Evolutionary conservation across 2,329 filamentous ascomycete genomes (phyloP), one percentile per base, ranked within the genome.

Genomic region (Cladosporium sp.): DNA sequence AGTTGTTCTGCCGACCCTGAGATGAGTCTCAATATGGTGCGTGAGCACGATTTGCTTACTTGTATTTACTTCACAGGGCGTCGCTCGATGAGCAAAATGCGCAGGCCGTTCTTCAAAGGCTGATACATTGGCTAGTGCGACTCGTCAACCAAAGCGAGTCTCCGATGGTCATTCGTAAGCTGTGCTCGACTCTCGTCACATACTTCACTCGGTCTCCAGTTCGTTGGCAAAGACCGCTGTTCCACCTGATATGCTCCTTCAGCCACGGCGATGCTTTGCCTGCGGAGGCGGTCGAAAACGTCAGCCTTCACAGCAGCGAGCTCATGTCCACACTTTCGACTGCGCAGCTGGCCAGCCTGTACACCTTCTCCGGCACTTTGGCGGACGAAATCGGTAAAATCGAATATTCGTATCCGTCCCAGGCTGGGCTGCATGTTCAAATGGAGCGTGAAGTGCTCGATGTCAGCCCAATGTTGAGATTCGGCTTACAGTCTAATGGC

Each of bases 171-270:
- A 75, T 81, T 16, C 82, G 82, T 59, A 93, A 93, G 70, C 75
- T 92, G 19, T 87, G 85, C 58, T 85, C 86, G n/a, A 86, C 86
- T 6, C 71, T 92, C 6, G 84, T 86, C 13, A 85, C 85, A 16
- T 89, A 85, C 64, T 90, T 87, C 63, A 75, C 88, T 32, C 85
- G 85, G 54, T 86, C 87, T 56, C 81, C 86, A 9, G 71, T 77
- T 9, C 72, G 79, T 5, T 92, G 87, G 86, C 73, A 75, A n/a
- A 72, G 72, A 46, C 87, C 84, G 56, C 68, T 89, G 33, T 54
- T 60, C 41, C 62, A 66, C 44, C 52, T 67, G 9, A 61, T 61
- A 5, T 51, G 55, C 2, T 63, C 61, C 1, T 57, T 67, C 46
- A 59, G 59, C 34, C 56, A 61, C 37, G 62, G 60, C 38, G 56